These are phyloP conservation scores for Eucalyptus cloeziana DNA, from an alignment of 345 rosid genomes.

Conservation along the genomic window DNA sequence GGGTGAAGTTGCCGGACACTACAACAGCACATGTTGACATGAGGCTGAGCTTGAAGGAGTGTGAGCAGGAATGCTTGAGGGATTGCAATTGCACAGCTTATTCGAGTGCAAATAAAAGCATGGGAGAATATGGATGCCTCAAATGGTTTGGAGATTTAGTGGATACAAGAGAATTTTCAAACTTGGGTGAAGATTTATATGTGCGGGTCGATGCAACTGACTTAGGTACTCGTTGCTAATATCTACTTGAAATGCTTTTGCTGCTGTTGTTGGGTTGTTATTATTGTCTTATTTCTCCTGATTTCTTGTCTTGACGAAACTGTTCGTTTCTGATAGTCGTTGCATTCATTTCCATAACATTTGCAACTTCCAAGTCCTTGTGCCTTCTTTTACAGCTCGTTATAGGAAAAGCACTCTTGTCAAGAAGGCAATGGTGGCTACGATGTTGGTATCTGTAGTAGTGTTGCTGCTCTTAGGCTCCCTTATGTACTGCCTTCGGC, in stretches of 20 bases:
- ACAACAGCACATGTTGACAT: not conserved
- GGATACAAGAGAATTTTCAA: not conserved
- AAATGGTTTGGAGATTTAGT: constrained; percentile 12
- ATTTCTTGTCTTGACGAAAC: not conserved
- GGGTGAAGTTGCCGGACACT: not conserved
- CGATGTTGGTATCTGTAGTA: not conserved
- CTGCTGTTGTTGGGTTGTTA: not conserved
- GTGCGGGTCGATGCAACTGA: not conserved
- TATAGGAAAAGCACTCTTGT: not conserved
- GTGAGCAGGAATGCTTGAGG: constrained; percentile 6
- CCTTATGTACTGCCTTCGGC: not conserved
- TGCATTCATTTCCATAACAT: not conserved
- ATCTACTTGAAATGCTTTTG: not conserved
- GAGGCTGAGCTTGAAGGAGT: not conserved
- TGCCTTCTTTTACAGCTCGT: not conserved
- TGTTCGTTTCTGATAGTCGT: not conserved
- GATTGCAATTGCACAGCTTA: constrained; percentile 17
- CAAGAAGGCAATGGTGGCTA: not conserved
- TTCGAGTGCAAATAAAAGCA: not conserved
- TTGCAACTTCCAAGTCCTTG: not conserved
- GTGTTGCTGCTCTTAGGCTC: not conserved
- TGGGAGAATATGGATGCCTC: constrained; percentile 11
- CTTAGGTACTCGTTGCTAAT: not conserved
- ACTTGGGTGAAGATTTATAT: not conserved
- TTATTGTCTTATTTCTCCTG: not conserved